Base-by-base conservation (phyloP, 129 eudicot genomes). In the Pseudognaphalium luteoalbum region DNA sequence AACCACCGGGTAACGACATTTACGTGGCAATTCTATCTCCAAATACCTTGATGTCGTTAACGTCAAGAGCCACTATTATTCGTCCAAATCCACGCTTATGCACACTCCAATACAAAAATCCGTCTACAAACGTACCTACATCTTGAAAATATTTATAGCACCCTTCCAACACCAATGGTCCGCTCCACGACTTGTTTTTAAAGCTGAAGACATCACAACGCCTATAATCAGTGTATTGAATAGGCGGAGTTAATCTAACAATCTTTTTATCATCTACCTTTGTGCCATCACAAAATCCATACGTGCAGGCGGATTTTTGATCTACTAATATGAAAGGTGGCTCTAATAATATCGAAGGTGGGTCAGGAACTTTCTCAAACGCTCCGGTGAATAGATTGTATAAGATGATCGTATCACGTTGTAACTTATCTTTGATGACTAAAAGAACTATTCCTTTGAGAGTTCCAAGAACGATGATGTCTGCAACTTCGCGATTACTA, bases 261-360 rank as follows among this genome's bases (percentile, higher is more conserved):
- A 61, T 63, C 56, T 41, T 74, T 44, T 41, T 29, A 37, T 74
- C 78, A 42, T 74, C 59, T 22, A 25, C 5, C 17, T 7, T 41
- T 60, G 58, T n/a, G 4, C 78, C 44, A 41, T 61, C 28, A 33
- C 78, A 30, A 61, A 74, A 42, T 61, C 78, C 70, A 41, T 60
- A 59, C 6, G 37, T 29, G 29, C 16, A 44, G 50, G 50, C 2
- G 52, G 15, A 44, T 16, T 16, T 4, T 44, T 44, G 52, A 2
- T 44, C 16, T 39, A 39, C 0, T 39, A 44, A 11, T 44, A 44
- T 8, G 3, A 11, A 44, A 44, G 52, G 52, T 12, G 51, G 51
- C 1, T 10, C 51, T 7, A 8, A 39, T 39, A 4, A 9, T 44
- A 44, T 44, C 15, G 11, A 11, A 44, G 51, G 51, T 12, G 68